Conservation (phyloP, 202 grass and related monocot species). For the Zizania palustris region DNA sequence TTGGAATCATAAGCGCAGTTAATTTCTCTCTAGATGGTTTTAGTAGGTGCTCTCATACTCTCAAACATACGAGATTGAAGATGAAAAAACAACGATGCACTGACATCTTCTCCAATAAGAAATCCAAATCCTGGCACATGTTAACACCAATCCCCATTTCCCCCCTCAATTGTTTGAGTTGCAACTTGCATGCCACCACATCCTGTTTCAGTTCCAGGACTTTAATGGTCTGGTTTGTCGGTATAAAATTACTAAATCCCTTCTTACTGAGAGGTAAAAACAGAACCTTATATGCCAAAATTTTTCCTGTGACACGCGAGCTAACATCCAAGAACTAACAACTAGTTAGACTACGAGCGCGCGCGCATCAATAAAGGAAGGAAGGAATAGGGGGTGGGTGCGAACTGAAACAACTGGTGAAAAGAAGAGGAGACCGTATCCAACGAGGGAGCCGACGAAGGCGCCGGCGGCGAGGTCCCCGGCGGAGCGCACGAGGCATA, state of each 20-base stretch:
- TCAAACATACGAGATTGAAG: background rate
- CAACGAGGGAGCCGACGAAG: conserved; percentile 77
- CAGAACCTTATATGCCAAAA: background rate
- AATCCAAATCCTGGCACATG: background rate
- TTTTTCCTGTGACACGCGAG: background rate
- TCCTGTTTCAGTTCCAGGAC: background rate
- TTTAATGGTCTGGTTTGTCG: background rate
- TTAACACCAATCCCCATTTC: background rate
- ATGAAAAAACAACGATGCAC: conserved; percentile 5
- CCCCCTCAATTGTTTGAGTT: background rate
- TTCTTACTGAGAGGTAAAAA: background rate
- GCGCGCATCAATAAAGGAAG: background rate
- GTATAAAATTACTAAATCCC: background rate
- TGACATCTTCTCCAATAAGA: background rate
- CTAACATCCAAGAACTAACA: background rate
- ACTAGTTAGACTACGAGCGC: background rate
- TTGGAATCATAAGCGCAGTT: conserved; percentile 3
- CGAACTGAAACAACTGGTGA: background rate
- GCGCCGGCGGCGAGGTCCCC: conserved; percentile 73
- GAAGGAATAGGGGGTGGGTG: background rate
- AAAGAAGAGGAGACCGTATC: conserved; percentile 57
- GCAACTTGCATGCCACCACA: background rate
- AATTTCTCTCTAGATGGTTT: background rate
- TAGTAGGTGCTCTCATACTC: background rate
- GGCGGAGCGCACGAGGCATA: conserved; percentile 75